phyloP scores from a whole-genome alignment of 2,329 filamentous ascomycete species.

The Boeremia lycopersici region DNA sequence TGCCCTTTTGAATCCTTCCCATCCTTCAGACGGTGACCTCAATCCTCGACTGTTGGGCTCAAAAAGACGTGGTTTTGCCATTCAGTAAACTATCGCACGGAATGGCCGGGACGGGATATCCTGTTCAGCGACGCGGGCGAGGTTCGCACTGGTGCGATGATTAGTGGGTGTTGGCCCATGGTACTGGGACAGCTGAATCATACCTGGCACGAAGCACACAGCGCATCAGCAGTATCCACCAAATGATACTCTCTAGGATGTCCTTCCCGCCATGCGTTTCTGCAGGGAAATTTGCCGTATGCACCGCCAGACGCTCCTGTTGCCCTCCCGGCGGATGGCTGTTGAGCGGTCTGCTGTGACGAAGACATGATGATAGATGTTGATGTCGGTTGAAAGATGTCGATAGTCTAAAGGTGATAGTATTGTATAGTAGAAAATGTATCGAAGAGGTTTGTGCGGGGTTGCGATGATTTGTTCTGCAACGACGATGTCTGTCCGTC shows the following conservation, averaged over 20 bases:
- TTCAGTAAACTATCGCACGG: constrained; percentile 1
- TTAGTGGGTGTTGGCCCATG: constrained; percentile 25
- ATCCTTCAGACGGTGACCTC: constrained; percentile 12
- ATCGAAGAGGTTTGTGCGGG: constrained; percentile 13
- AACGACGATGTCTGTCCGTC: constrained; percentile 11
- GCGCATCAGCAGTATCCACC: constrained; percentile 24
- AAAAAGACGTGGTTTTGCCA: constrained; percentile 1
- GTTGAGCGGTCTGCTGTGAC: constrained; percentile 18
- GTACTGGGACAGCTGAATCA: constrained; percentile 20
- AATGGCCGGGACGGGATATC: constrained; percentile 7
- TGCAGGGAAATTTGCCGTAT: constrained; percentile 28
- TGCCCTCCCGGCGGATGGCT: constrained; percentile 25
- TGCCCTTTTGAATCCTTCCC: constrained; percentile 5
- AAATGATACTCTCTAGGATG: constrained; percentile 28
- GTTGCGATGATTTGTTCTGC: constrained; percentile 14
- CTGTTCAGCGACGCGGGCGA: constrained; percentile 20
- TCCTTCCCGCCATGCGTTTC: constrained; percentile 26
- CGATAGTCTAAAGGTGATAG: constrained; percentile 1
- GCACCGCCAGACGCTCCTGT: constrained; percentile 35
- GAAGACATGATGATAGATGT: constrained; percentile 24
- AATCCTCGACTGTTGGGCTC: not conserved
- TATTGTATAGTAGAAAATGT: constrained; percentile 12
- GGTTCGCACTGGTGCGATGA: constrained; percentile 28
- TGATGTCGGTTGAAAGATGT: constrained; percentile 2
- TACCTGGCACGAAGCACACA: constrained; percentile 34